Percentiles rank a stretch among this genome's conserved stretches.
Conservation (phyloP, 257 asterid species). For the Salvia rosmarinus region DNA sequence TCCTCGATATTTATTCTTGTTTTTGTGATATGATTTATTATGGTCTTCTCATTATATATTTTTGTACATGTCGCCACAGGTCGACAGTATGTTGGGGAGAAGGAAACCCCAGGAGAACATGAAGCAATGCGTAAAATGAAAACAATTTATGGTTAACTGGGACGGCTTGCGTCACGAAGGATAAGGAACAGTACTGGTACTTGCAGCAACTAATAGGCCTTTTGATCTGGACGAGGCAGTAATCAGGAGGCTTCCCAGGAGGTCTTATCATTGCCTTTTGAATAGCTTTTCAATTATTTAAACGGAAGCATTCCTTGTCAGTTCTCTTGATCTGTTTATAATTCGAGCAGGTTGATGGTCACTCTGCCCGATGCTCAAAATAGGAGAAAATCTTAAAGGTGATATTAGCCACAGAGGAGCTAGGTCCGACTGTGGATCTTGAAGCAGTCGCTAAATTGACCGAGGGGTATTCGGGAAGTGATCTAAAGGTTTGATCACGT, state of each 20-base stretch:
- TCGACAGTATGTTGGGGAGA: constrained; percentile 59
- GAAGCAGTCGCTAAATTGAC: constrained; percentile 55
- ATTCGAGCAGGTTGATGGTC: constrained; percentile 55
- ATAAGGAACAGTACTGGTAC: constrained; percentile 55
- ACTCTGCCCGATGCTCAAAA: constrained; percentile 51
- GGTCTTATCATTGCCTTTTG: constrained; percentile 34
- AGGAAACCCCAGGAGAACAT: constrained; percentile 51
- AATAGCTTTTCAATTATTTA: neutral
- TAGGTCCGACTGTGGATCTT: constrained; percentile 45
- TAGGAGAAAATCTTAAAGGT: constrained; percentile 51
- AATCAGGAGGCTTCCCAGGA: constrained; percentile 60
- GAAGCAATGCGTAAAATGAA: constrained; percentile 62
- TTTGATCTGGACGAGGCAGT: constrained; percentile 67
- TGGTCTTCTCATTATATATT: neutral
- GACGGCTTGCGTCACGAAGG: constrained; percentile 60
- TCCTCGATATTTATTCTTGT: neutral
- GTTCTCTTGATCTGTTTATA: neutral
- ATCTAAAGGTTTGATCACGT: constrained; percentile 47
- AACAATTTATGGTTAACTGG: constrained; percentile 63
- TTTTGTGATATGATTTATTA: neutral
- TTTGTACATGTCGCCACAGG: constrained; percentile 35
- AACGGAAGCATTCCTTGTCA: constrained; percentile 6
- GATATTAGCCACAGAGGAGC: constrained; percentile 50
- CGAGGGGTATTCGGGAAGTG: constrained; percentile 66
- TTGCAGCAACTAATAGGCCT: constrained; percentile 65